Evolutionary conservation across 2,329 filamentous ascomycete species (phyloP).

Genomic region (Arthrocladium fulminans): DNA sequence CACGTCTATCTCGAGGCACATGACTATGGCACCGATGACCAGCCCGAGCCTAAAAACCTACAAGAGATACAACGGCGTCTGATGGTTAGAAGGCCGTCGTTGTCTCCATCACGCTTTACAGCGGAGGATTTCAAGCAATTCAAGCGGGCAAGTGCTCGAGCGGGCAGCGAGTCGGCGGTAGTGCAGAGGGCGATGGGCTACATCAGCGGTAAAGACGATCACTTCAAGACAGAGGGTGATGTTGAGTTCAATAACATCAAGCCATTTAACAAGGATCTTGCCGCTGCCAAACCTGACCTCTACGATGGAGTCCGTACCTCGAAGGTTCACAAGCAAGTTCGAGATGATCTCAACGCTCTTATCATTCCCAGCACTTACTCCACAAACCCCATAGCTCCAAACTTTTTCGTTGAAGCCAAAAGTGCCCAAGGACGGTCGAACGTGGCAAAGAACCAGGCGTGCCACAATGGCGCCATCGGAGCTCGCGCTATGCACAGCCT

Average conservation of each 20-base stretch:
- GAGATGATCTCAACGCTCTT: conserved; percentile 10
- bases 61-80: conserved; percentile 18
- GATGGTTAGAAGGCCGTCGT: conserved; percentile 9
- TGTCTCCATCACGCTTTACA: conserved; percentile 17
- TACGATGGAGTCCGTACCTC: conserved; percentile 12
- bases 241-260: conserved; percentile 12
- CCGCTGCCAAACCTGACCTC: conserved; percentile 11
- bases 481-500: conserved; percentile 19
- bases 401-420: conserved; percentile 17
- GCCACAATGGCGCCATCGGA: conserved; percentile 14
- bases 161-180: conserved; percentile 29
- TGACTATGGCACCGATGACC: neutral
- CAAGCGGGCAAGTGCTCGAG: conserved; percentile 11
- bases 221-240: conserved; percentile 18
- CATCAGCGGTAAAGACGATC: conserved; percentile 11
- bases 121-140: conserved; percentile 19
- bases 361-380: conserved; percentile 17
- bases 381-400: conserved; percentile 21
- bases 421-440: conserved; percentile 11
- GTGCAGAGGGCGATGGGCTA: conserved; percentile 27
- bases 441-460: conserved; percentile 12
- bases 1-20: conserved; percentile 21
- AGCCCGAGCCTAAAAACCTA: conserved; percentile 27
- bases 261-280: conserved; percentile 11
- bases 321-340: conserved; percentile 17